Evolutionary conservation across 1,139 yeast genomes (phyloP), one percentile per base, ranked within the genome.

Genomic region (Geotrichum citri-aurantii): DNA sequence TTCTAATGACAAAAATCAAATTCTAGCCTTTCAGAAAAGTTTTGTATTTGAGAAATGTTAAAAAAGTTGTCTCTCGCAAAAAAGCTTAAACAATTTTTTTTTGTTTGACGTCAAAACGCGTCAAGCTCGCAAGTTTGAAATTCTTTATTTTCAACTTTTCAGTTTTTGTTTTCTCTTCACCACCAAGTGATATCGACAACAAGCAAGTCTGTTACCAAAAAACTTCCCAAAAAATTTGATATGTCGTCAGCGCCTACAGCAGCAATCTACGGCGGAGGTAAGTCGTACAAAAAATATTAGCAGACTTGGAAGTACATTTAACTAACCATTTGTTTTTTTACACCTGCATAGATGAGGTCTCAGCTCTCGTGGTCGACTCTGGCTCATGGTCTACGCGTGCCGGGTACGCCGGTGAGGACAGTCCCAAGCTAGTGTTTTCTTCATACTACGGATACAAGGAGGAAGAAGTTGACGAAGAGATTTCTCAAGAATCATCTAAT

Each of bases 331-430:
- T n/a, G 27, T 31, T 31, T 40, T 19, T 23, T n/a, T 37, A 31
- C 5, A 10, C n/a, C 6, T 58, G 44, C 52, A 52, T 29, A 61
- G 95, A 92, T 73, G 97, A 92, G 72, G 86, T 93, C 63, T 84
- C 90, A 63, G 97, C 99, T 44, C 79, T 93, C 7, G 96, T 93
- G 29, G 78, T 93, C 42, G 99, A 93, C 71, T 92, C 96, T 0
- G 98, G 99, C 27, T 85, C 97, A 11, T 83, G 79, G 64, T 77
- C 83, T 62, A 90, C 97, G 3, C 82, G 95, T 60, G 83, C 88
- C 26, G 99, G 99, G 1, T 92, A 83, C 71, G 95, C 98, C 4
- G 99, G 99, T 10, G 95, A 91, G 63, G 99, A 93, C 71, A 81
- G 84, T 61, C 99, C 99, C 7, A 84, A 87, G 64, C 76, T 86